Conservation (phyloP, 2,329 filamentous ascomycete genomes). For the Cercospora zeae-maydis region DNA sequence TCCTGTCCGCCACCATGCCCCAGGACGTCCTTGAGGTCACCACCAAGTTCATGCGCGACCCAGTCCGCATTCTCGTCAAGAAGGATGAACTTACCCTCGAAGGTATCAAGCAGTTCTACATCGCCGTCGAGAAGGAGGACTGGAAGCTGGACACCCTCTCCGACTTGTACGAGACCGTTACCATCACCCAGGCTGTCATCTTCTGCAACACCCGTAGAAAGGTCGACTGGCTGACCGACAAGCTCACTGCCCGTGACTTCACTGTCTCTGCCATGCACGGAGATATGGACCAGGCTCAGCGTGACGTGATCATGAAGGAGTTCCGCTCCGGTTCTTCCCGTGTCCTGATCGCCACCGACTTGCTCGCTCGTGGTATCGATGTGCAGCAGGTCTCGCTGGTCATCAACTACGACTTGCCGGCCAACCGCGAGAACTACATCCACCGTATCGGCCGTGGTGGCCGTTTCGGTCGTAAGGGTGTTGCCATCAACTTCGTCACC, state of each 20-base stretch:
- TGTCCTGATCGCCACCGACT: constrained; percentile 96
- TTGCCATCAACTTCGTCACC: constrained; percentile 99
- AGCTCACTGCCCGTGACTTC: constrained; percentile 95
- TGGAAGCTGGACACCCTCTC: constrained; percentile 99
- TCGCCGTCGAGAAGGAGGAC: constrained; percentile 99
- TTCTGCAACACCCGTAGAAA: constrained; percentile 99
- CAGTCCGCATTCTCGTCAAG: constrained; percentile 98
- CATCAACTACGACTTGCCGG: constrained; percentile 99
- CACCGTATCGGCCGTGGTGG: constrained; percentile 99
- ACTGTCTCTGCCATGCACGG: constrained; percentile 99
- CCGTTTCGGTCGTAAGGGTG: constrained; percentile 99
- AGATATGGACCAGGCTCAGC: constrained; percentile 97
- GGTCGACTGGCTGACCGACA: constrained; percentile 99
- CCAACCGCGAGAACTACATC: constrained; percentile 99
- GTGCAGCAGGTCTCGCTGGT: constrained; percentile 99
- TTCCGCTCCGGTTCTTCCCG: constrained; percentile 98
- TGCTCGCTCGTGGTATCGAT: constrained; percentile 98
- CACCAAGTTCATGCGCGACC: constrained; percentile 99
- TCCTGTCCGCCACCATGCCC: constrained; percentile 97
- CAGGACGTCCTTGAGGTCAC: constrained; percentile 99
- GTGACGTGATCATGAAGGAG: constrained; percentile 99
- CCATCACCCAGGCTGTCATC: constrained; percentile 98
- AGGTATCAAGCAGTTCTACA: constrained; percentile 99
- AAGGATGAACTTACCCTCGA: constrained; percentile 99
- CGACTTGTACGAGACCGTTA: constrained; percentile 98